Conservation (phyloP, 805 yeast species). For the Saccharomycopsis olivae region DNA sequence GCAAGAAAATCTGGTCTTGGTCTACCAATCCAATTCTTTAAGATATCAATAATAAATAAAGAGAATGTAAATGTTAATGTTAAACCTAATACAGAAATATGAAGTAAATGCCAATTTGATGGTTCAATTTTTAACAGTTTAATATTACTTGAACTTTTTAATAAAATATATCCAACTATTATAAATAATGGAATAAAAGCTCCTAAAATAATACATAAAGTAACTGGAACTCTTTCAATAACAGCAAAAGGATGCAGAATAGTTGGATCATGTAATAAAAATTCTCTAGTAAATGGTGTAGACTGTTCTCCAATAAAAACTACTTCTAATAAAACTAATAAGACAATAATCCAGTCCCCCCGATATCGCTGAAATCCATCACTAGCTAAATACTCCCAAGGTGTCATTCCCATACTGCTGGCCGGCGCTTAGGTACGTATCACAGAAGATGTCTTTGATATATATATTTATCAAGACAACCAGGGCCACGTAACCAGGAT, state of each 20-base stretch:
- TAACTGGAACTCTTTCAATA: constrained; percentile 55
- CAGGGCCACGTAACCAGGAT: too few relatives aligned
- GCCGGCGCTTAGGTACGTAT: too few relatives aligned
- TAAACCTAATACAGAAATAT: constrained; percentile 59
- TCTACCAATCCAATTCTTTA: constrained; percentile 81
- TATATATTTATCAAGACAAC: too few relatives aligned
- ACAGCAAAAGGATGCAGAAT: constrained; percentile 76
- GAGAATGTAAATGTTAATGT: constrained; percentile 48
- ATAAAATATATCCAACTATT: constrained; percentile 24
- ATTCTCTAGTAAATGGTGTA: constrained; percentile 70
- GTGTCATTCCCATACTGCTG: too few relatives aligned
- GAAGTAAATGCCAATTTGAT: constrained; percentile 50
- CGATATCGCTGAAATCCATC: too few relatives aligned
- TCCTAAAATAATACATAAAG: constrained; percentile 39
- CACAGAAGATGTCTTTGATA: too few relatives aligned
- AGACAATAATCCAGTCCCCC: constrained; percentile 15
- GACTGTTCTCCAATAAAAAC: constrained; percentile 18
- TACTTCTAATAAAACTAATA: constrained; percentile 9
- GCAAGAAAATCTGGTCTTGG: constrained; percentile 88
- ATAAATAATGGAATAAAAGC: constrained; percentile 25
- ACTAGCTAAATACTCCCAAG: too few relatives aligned
- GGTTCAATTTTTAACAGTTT: too few relatives aligned
- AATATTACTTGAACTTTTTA: constrained; percentile 17
- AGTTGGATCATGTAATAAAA: constrained; percentile 62
- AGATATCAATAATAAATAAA: constrained; percentile 53